Percentiles rank a stretch among this genome's conserved stretches.
Evolutionary conservation across 352 stramenopile species (phyloP).

Genomic region (Peronospora tabacina): DNA sequence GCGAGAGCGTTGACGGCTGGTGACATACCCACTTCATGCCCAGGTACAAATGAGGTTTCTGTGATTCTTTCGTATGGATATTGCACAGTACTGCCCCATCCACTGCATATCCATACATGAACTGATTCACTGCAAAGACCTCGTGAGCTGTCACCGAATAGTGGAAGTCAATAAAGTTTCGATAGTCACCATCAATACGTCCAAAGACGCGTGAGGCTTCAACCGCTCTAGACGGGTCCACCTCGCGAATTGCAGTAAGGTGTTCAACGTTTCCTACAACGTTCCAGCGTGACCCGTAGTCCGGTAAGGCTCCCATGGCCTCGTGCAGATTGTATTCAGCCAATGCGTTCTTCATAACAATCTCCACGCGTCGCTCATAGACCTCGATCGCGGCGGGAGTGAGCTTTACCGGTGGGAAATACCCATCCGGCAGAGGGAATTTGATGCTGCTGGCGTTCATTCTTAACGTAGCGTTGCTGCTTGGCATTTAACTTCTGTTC

Average conservation of each 20-base stretch:
- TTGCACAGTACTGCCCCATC: conserved; percentile 66
- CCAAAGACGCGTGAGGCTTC: conserved; percentile 50
- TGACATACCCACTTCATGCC: conserved; percentile 80
- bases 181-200: conserved; percentile 52
- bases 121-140: conserved; percentile 61
- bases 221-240: conserved; percentile 29
- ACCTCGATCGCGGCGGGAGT: conserved; percentile 21
- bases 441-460: conserved; percentile 26
- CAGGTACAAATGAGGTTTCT: conserved; percentile 47
- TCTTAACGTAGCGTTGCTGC: conserved; percentile 4
- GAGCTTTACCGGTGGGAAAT: conserved; percentile 33
- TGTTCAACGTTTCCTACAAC: conserved; percentile 31
- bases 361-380: conserved; percentile 35
- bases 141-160: conserved; percentile 49
- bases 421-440: conserved; percentile 34
- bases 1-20: conserved; percentile 44
- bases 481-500: conserved; percentile 15
- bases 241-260: conserved; percentile 33
- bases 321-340: conserved; percentile 41
- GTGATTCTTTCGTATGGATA: conserved; percentile 50
- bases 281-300: conserved; percentile 34
- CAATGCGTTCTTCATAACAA: conserved; percentile 38
- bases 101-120: conserved; percentile 54
- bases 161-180: conserved; percentile 58
- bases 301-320: conserved; percentile 26